A percentile compares a stretch with the other conserved stretches of the same genome.
These are phyloP conservation scores for Phaeophleospora eucalypticola DNA, from an alignment of 2,329 filamentous ascomycete species.

Conservation along the genomic window DNA sequence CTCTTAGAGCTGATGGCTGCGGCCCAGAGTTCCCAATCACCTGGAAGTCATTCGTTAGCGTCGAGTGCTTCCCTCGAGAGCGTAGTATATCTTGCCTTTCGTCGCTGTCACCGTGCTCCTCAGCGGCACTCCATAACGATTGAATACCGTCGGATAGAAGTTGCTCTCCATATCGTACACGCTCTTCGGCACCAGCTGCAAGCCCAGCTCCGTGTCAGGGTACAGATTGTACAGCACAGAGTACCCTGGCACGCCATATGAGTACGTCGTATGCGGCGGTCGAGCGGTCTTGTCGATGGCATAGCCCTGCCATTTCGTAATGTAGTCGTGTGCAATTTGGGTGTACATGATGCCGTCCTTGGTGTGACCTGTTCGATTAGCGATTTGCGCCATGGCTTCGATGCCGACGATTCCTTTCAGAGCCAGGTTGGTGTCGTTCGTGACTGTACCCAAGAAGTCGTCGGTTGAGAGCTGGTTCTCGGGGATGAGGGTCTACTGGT, in stretches of 20 bases:
- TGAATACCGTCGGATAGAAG: constrained; percentile 51
- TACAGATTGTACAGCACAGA: constrained; percentile 54
- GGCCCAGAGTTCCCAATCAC: constrained; percentile 51
- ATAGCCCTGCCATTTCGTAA: constrained; percentile 33
- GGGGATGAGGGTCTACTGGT: constrained; percentile 51
- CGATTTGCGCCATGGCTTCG: constrained; percentile 54
- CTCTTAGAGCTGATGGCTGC: constrained; percentile 43
- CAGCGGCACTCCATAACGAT: constrained; percentile 50
- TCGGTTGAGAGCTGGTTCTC: constrained; percentile 46
- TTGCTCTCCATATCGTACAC: constrained; percentile 52
- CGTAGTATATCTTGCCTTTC: constrained; percentile 17
- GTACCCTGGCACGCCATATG: constrained; percentile 35
- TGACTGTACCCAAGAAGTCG: constrained; percentile 32
- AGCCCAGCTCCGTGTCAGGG: constrained; percentile 45
- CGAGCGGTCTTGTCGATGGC: constrained; percentile 30
- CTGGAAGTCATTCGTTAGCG: constrained; percentile 6
- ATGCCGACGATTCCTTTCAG: constrained; percentile 60
- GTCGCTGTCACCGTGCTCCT: constrained; percentile 46
- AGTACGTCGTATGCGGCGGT: constrained; percentile 46
- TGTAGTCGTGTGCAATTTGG: constrained; percentile 49
- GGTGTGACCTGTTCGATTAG: constrained; percentile 43
- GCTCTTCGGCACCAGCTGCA: constrained; percentile 47
- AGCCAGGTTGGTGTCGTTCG: constrained; percentile 50
- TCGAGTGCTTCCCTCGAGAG: not conserved
- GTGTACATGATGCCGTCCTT: constrained; percentile 43